Evolutionary conservation across 2,329 filamentous ascomycete genomes (phyloP).

Genomic region (Fusarium transvaalense): DNA sequence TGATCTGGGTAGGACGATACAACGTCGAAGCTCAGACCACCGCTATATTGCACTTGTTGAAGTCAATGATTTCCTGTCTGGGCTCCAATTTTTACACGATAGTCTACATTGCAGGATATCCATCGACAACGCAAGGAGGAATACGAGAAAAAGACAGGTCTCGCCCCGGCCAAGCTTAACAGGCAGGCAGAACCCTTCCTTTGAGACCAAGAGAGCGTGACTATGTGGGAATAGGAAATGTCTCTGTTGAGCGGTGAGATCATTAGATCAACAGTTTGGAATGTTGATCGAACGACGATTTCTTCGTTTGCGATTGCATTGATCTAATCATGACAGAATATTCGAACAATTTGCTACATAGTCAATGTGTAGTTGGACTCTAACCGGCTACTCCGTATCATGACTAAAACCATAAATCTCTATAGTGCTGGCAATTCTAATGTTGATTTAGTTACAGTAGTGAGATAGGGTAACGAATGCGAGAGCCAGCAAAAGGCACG

Average conservation of each 20-base stretch:
- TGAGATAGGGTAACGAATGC: background rate
- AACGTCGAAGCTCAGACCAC: conserved; percentile 27
- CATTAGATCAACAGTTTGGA: conserved; percentile 22
- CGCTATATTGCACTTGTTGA: conserved; percentile 1
- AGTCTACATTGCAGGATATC: conserved; percentile 3
- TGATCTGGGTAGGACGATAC: conserved; percentile 4
- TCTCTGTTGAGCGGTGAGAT: conserved; percentile 34
- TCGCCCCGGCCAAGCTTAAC: conserved; percentile 16
- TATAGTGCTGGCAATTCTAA: background rate
- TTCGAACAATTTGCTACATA: background rate
- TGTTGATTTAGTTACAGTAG: too few relatives aligned
- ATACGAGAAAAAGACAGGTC: conserved; percentile 38
- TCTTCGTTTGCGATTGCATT: background rate
- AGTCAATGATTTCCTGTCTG: conserved; percentile 18
- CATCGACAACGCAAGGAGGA: conserved; percentile 34
- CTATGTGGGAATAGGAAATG: background rate
- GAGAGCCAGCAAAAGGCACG: conserved; percentile 26
- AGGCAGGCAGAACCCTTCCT: conserved; percentile 22
- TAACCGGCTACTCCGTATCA: conserved; percentile 14
- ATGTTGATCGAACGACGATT: conserved; percentile 4
- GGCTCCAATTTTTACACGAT: conserved; percentile 9
- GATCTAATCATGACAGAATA: background rate
- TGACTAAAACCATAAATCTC: background rate
- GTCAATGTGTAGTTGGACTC: background rate
- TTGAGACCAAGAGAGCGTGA: conserved; percentile 3